Evolutionary conservation across 1,284 basidiomycete genomes (phyloP).

Genomic region (Leccinum brunneo-olivaceum): DNA sequence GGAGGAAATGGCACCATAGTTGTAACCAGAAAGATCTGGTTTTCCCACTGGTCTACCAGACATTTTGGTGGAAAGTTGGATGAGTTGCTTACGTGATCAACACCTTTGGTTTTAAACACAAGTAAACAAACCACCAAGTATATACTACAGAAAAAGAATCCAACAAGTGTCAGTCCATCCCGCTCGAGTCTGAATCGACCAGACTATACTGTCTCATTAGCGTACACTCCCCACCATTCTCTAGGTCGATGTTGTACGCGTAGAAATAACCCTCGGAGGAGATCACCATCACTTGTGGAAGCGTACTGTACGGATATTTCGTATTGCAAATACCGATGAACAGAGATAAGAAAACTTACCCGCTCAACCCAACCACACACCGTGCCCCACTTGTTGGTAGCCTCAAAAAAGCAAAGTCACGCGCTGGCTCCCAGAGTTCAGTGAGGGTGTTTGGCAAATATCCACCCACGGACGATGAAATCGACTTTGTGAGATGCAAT

Average conservation of each 20-base stretch:
- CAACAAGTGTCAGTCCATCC: conserved; percentile 21
- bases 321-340: background rate
- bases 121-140: conserved; percentile 11
- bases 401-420: conserved; percentile 92
- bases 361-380: conserved; percentile 81
- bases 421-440: conserved; percentile 94
- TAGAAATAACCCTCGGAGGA: conserved; percentile 96
- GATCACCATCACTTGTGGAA: conserved; percentile 96
- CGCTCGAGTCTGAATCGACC: conserved; percentile 27
- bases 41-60: conserved; percentile 44
- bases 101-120: conserved; percentile 17
- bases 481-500: conserved; percentile 70
- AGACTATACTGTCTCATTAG: conserved; percentile 90
- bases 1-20: conserved; percentile 85
- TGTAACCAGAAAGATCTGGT: conserved; percentile 80
- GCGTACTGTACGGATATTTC: conserved; percentile 71
- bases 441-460: conserved; percentile 89
- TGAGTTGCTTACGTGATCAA: conserved; percentile 19
- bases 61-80: conserved; percentile 27
- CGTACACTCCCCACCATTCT: conserved; percentile 92
- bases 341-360: conserved; percentile 43
- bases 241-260: conserved; percentile 92
- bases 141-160: background rate
- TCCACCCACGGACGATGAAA: conserved; percentile 80
- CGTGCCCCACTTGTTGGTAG: conserved; percentile 77